Evolutionary conservation across 805 yeast genomes (phyloP).

Genomic region (Candida chilensis): DNA sequence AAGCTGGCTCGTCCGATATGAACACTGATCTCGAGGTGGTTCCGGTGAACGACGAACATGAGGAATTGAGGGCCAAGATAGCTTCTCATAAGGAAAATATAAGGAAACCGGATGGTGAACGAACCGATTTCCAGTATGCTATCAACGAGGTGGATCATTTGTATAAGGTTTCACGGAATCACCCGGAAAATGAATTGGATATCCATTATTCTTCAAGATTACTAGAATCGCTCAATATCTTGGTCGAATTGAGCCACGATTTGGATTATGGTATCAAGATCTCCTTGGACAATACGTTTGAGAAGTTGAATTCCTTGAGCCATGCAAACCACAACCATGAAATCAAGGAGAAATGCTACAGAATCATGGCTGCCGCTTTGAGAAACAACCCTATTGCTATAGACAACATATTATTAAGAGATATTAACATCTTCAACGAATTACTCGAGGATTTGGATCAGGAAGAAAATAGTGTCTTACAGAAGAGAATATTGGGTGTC

Average conservation of each 20-base stretch:
- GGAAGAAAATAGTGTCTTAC: slow-evolving; percentile 19
- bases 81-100: no score
- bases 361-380: slow-evolving; percentile 57
- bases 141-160: no score
- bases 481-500: slow-evolving; percentile 42
- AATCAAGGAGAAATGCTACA: slow-evolving; percentile 43
- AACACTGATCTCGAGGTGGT: background rate
- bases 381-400: slow-evolving; percentile 68
- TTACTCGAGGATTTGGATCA: slow-evolving; percentile 4
- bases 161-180: no score
- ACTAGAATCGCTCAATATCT: slow-evolving; percentile 23
- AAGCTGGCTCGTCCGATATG: slow-evolving; percentile 4
- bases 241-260: slow-evolving; percentile 62
- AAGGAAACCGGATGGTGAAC: no score
- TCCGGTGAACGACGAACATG: no score
- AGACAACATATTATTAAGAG: slow-evolving; percentile 17
- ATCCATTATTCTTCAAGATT: no score
- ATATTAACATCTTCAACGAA: slow-evolving; percentile 5
- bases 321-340: slow-evolving; percentile 4
- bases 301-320: background rate
- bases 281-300: no score
- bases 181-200: no score
- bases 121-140: no score
- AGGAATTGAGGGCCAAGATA: no score
- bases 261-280: slow-evolving; percentile 50